Evolutionary conservation across 306 rosid genomes (phyloP), one percentile per base, ranked within the genome.

Genomic region (Cicer cuneatum): DNA sequence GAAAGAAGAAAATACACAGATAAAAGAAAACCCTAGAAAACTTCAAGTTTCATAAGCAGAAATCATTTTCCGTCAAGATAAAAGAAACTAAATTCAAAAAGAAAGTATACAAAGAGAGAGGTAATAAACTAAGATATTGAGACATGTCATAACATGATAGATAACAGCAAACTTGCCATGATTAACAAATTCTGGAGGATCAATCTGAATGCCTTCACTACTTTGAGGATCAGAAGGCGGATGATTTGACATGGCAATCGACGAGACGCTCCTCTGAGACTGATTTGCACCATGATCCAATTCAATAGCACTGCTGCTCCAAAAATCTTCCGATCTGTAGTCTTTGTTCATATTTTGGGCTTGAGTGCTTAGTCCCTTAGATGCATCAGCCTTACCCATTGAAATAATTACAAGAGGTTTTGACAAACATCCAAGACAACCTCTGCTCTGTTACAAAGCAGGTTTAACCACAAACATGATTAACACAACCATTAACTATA

Each of bases 371-470:
- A 46, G 86, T 66, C 84, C 85, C 70, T 74, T 84, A 10, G 86
- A 84, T 19, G 80, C 79, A 35, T 81, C 92, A 53, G 83, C 82
- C 24, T 85, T 90, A 47, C 85, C 88, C 64, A 81, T 84, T 1
- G 80, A 78, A 41, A 52, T 51, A 72, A 53, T 76, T 40, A 62
- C 49, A 19, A 71, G 64, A 64, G 89, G 86, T 51, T 84, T 74
- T 68, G 80, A 66, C 83, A 76, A 78, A 86, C 89, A 81, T 83
- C 96, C 95, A 80, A 84, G 78, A 81, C 97, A 88, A 84, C 98
- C 89, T 85, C 98, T 94, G 96, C 72, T 85, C 98, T 91, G 96
- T 91, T 89, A 60, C 87, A 90, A 88, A 83, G 82, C 62, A 83
- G 89, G 86, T 89, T 72, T 66, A 76, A 82, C 83, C 87, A 73